Base-by-base conservation (phyloP, 2,329 filamentous ascomycete genomes). In the Orbilia oligospora region DNA sequence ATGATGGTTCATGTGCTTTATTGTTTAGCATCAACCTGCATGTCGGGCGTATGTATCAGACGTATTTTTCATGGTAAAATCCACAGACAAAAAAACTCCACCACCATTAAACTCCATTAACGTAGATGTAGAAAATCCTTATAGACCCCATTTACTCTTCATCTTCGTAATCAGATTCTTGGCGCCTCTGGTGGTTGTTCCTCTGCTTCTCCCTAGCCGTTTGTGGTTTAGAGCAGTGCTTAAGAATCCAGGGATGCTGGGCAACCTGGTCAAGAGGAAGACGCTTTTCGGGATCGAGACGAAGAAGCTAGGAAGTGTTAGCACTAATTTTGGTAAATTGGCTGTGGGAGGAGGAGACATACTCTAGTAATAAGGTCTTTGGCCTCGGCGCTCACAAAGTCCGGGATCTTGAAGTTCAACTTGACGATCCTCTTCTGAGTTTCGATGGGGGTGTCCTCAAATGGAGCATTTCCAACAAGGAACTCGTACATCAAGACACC, bases 401-500 rank as follows among this genome's bases (percentile, higher is more conserved):
- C 91, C 3, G 96, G 96, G 61, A 98, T 91, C 0, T 91, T 92
- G 93, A 98, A 97, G 83, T 98, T 96, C 33, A 91, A 93, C 81
- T 93, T 88, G 4, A 91, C 90, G 84, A 99, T 99, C 83, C 94
- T 90, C 81, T 93, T 88, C 81, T 97, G 94, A 27, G 96, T 99
- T 93, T 97, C 97, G 80, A 95, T 90, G 3, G 93, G 93, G 1
- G 93, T 96, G 83, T 98, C 96, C 85, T 99, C 96, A 83, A 99
- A 99, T 0, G 96, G 96, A 16, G 96, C 96, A 86, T 97, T 94
- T 77, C 96, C 96, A 38, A 97, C 93, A 76, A 99, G 86, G 82
- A 99, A 99, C 85, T 99, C 96, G 83, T 98, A 99, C 1, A 92
- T 97, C 85, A 99, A 85, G 22, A 98, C 96, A 24, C 96, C 96